A percentile compares a stretch with the other conserved stretches of the same genome.
Conservation (phyloP, 352 stramenopile genomes). For the Globisporangium canariense region DNA sequence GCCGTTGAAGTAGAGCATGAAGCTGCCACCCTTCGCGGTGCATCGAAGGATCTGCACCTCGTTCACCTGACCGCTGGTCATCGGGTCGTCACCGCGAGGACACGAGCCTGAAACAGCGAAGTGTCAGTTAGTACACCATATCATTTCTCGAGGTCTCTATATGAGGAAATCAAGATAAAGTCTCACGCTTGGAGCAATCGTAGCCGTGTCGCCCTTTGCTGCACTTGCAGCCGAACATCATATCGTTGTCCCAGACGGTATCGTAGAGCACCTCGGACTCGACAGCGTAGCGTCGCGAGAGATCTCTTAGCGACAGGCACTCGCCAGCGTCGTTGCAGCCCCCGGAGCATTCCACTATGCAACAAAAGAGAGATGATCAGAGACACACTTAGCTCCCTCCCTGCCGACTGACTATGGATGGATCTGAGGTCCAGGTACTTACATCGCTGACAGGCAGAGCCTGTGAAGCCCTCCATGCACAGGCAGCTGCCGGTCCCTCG, state of each 20-base stretch:
- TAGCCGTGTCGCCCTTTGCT: conserved; percentile 72
- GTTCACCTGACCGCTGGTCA: conserved; percentile 82
- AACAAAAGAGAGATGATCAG: neutral
- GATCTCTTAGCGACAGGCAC: conserved; percentile 66
- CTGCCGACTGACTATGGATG: too few species aligned
- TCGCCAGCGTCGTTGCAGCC: conserved; percentile 42
- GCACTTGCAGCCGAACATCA: conserved; percentile 89
- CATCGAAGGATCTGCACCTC: conserved; percentile 83
- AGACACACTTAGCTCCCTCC: neutral
- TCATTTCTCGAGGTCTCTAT: neutral
- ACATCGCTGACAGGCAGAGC: conserved; percentile 66
- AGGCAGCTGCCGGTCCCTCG: conserved; percentile 41
- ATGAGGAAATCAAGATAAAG: neutral
- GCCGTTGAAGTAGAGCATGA: conserved; percentile 65
- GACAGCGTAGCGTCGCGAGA: conserved; percentile 42
- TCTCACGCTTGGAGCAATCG: conserved; percentile 75
- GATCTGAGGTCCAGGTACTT: conserved; percentile 13
- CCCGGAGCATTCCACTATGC: conserved; percentile 47
- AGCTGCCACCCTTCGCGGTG: conserved; percentile 61
- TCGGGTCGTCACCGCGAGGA: conserved; percentile 82
- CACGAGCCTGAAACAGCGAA: conserved; percentile 44
- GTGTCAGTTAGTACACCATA: neutral
- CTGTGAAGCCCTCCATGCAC: conserved; percentile 70
- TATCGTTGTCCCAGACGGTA: conserved; percentile 56
- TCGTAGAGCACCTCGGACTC: conserved; percentile 53